Evolutionary conservation across 352 stramenopile species (phyloP), one percentile per base, ranked within the genome.

Genomic region (Globisporangium nodosum): DNA sequence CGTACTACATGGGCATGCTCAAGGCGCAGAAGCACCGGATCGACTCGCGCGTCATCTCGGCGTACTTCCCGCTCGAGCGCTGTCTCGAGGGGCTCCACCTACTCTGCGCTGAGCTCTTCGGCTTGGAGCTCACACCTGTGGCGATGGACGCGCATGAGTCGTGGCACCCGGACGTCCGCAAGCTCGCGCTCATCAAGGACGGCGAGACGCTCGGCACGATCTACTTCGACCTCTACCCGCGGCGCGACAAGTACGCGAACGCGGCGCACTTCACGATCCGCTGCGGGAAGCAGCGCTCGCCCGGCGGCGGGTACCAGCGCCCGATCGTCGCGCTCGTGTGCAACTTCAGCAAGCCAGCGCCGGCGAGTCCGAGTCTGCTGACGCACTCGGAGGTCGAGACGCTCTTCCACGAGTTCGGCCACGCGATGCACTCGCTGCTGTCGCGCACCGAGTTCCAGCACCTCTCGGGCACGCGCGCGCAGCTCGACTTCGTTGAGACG

Each of bases 361-460:
- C 82, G 3, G 70, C 75, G 31, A 84, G 77, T 21, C 85, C 85
- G 5, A 88, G 78, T 5, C 74, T 94, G 31, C 54, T 94, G 52
- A 87, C 78, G 76, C 81, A 76, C 31, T 69, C 69, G 96, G 96
- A 99, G 66, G 95, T 99, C 42, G 92, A 98, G 73, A 98, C 94
- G 33, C 72, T 98, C 11, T 98, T 98, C 73, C 94, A 98, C 57
- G 91, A 97, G 74, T 97, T 97, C 59, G 96, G 97, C 54, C 96
- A 99, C 68, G 96, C 92, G 24, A 81, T 99, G 65, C 96, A 99
- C 72, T 98, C 96, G 18, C 68, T 99, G 40, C 73, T 99, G 8
- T 98, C 90, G 37, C 79, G 85, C 24, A 99, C 96, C 6, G 86
- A 96, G 54, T 99, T 98, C 63, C 97, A 99, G 78, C 97, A 99